Evolutionary conservation across 2,329 filamentous ascomycete species (phyloP).

Genomic region (Leptodontidium sp.): DNA sequence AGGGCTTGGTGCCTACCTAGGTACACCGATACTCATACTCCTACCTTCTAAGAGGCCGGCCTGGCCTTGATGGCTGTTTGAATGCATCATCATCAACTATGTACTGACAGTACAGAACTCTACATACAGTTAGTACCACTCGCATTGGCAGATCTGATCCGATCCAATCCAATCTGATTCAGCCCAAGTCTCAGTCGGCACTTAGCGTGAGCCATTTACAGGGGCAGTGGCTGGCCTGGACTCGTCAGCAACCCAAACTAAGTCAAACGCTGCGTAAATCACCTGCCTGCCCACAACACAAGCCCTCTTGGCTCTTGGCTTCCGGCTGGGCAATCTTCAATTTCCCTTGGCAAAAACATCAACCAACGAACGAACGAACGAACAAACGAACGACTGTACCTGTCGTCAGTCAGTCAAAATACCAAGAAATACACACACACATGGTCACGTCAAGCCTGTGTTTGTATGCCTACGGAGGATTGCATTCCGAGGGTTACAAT

Average conservation of each 20-base stretch:
- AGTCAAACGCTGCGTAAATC: neutral
- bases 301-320: conserved; percentile 8
- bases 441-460: neutral
- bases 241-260: neutral
- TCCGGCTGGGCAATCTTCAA: conserved; percentile 3
- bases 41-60: too few species aligned
- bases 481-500: neutral
- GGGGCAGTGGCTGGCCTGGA: too few species aligned
- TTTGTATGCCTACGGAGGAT: neutral
- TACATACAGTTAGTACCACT: neutral
- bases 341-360: conserved; percentile 11
- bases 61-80: too few species aligned
- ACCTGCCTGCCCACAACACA: neutral
- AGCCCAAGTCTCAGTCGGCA: neutral
- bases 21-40: too few species aligned
- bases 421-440: neutral
- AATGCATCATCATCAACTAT: too few species aligned
- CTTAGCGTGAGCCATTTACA: neutral
- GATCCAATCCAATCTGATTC: neutral
- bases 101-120: too few species aligned
- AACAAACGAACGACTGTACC: too few species aligned
- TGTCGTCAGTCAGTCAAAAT: neutral
- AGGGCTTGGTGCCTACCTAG: too few species aligned
- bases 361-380: neutral
- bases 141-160: neutral